phyloP scores from a whole-genome alignment of 139 green algal species.

The Tetradesmus lagerheimii region DNA sequence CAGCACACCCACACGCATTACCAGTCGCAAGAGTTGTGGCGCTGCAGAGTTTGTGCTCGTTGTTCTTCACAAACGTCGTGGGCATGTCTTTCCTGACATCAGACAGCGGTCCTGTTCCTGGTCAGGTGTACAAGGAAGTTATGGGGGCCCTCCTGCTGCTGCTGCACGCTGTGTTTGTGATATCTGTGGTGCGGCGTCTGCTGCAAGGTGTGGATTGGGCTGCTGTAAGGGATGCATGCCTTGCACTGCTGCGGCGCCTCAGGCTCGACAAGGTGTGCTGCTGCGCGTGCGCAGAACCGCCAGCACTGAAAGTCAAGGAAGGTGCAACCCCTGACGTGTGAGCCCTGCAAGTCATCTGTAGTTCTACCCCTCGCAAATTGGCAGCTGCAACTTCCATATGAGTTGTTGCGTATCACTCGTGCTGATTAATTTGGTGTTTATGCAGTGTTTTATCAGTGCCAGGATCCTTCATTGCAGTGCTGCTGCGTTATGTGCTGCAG shows the following conservation, averaged over 20 bases:
- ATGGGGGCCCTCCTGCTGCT: neutral
- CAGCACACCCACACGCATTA: neutral
- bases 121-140: neutral
- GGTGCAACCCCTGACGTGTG: too few species aligned
- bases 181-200: neutral
- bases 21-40: neutral
- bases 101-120: neutral
- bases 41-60: neutral
- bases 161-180: neutral
- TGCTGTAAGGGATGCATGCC: neutral
- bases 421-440: too few species aligned
- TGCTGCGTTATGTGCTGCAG: too few species aligned
- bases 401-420: too few species aligned
- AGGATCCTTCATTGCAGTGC: too few species aligned
- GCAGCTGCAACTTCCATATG: too few species aligned
- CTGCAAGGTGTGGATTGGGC: neutral
- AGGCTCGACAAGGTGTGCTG: neutral
- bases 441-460: too few species aligned
- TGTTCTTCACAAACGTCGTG: neutral
- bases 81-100: neutral
- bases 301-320: neutral
- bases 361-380: too few species aligned
- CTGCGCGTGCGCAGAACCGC: neutral
- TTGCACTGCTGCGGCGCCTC: neutral
- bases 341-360: too few species aligned